Conservation (phyloP, 1,284 basidiomycete species). For the Sphaerobolus stellatus region DNA sequence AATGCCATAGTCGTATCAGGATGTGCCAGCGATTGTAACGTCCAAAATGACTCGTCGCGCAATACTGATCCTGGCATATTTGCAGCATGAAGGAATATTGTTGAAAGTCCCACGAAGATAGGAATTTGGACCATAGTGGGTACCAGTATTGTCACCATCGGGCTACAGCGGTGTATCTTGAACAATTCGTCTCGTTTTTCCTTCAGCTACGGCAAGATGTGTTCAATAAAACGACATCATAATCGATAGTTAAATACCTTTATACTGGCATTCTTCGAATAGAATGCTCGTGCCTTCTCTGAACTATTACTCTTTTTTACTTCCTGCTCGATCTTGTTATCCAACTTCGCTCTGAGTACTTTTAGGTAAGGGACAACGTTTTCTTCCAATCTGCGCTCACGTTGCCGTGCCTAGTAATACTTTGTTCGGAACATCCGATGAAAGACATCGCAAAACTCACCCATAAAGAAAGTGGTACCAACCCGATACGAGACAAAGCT, state of each 20-base stretch:
- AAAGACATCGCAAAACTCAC: slow-evolving; percentile 42
- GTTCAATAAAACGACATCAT: background rate
- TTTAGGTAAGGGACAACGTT: slow-evolving; percentile 67
- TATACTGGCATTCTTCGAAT: background rate
- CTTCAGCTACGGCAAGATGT: slow-evolving; percentile 44
- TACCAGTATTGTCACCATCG: slow-evolving; percentile 57
- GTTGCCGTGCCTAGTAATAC: slow-evolving; percentile 53
- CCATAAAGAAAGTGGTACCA: slow-evolving; percentile 81
- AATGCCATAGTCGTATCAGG: slow-evolving; percentile 69
- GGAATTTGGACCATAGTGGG: slow-evolving; percentile 71
- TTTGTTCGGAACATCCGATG: slow-evolving; percentile 11
- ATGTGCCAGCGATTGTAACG: slow-evolving; percentile 67
- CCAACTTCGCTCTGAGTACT: slow-evolving; percentile 48
- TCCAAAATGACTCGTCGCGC: slow-evolving; percentile 72
- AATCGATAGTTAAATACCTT: slow-evolving; percentile 4
- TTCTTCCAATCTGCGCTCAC: slow-evolving; percentile 65
- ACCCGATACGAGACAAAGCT: slow-evolving; percentile 57
- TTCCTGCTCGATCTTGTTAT: slow-evolving; percentile 16
- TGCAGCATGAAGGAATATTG: slow-evolving; percentile 58
- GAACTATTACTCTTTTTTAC: slow-evolving; percentile 29
- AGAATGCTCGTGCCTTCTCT: slow-evolving; percentile 22
- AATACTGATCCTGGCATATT: slow-evolving; percentile 57
- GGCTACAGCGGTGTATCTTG: slow-evolving; percentile 55
- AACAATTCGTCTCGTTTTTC: slow-evolving; percentile 58
- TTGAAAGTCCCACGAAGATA: slow-evolving; percentile 65